These are phyloP conservation scores for Geranium rotundifolium DNA, from an alignment of 345 rosid species.

Conservation along the genomic window DNA sequence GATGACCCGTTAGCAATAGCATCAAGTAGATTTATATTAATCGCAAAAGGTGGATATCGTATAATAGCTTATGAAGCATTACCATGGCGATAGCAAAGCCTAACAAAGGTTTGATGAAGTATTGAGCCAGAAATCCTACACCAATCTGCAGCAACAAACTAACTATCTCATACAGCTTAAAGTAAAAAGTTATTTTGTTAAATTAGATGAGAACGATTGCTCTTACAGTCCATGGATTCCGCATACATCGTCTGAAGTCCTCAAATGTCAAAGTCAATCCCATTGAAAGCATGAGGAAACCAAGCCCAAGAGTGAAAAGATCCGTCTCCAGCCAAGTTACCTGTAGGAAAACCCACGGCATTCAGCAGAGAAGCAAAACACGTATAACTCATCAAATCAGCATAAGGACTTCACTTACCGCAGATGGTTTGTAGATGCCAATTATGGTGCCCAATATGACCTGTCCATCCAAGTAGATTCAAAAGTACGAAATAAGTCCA, in stretches of 20 bases:
- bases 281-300: slow-evolving; percentile 98
- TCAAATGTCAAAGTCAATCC: slow-evolving; percentile 88
- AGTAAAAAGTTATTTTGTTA: background rate
- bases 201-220: slow-evolving; percentile 5
- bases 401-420: slow-evolving; percentile 31
- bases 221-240: slow-evolving; percentile 97
- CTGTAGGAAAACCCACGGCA: slow-evolving; percentile 22
- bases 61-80: slow-evolving; percentile 9
- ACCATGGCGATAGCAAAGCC: slow-evolving; percentile 84
- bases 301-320: slow-evolving; percentile 75
- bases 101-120: slow-evolving; percentile 72
- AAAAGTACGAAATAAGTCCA: background rate
- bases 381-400: slow-evolving; percentile 3
- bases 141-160: slow-evolving; percentile 64
- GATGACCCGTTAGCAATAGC: slow-evolving; percentile 13
- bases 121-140: slow-evolving; percentile 88
- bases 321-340: slow-evolving; percentile 94
- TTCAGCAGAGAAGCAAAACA: slow-evolving; percentile 9
- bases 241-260: slow-evolving; percentile 77
- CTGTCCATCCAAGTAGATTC: slow-evolving; percentile 24
- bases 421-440: slow-evolving; percentile 85
- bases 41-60: background rate
- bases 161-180: slow-evolving; percentile 3
- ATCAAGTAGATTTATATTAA: background rate
- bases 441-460: slow-evolving; percentile 77